These are phyloP conservation scores for Salix caprea DNA, from an alignment of 345 rosid species.

Conservation along the genomic window DNA sequence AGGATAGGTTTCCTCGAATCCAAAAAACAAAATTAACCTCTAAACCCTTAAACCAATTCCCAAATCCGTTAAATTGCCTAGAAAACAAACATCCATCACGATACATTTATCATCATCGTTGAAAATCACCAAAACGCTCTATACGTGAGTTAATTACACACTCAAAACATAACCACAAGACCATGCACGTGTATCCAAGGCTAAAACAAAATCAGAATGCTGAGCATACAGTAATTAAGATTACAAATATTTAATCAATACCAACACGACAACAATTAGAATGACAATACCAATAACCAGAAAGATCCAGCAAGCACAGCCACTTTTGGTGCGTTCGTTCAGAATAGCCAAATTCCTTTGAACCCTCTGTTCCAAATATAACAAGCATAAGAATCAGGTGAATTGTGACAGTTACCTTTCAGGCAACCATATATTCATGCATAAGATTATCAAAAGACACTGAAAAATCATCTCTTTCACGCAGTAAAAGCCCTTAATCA, in stretches of 20 bases:
- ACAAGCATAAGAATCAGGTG: slow-evolving; percentile 1
- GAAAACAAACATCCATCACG: background rate
- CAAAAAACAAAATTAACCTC: too few relatives aligned
- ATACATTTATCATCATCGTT: background rate
- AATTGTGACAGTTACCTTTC: background rate
- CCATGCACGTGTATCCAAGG: background rate
- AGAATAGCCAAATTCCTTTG: slow-evolving; percentile 82
- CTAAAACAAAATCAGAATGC: background rate
- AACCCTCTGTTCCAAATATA: slow-evolving; percentile 58
- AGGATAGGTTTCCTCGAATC: too few relatives aligned
- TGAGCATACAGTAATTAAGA: background rate
- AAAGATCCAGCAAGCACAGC: slow-evolving; percentile 73
- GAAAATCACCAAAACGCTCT: background rate
- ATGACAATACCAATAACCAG: slow-evolving; percentile 69
- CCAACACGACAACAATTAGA: slow-evolving; percentile 59
- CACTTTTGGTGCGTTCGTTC: slow-evolving; percentile 89
- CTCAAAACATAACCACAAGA: background rate
- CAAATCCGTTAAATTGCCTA: background rate
- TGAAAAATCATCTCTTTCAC: background rate
- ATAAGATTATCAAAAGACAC: background rate
- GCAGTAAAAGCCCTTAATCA: background rate
- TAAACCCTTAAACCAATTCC: background rate
- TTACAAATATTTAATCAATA: slow-evolving; percentile 76
- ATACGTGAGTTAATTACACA: background rate
- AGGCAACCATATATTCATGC: background rate